Base-by-base conservation (phyloP, 306 rosid genomes). In the Quercus mongolica region DNA sequence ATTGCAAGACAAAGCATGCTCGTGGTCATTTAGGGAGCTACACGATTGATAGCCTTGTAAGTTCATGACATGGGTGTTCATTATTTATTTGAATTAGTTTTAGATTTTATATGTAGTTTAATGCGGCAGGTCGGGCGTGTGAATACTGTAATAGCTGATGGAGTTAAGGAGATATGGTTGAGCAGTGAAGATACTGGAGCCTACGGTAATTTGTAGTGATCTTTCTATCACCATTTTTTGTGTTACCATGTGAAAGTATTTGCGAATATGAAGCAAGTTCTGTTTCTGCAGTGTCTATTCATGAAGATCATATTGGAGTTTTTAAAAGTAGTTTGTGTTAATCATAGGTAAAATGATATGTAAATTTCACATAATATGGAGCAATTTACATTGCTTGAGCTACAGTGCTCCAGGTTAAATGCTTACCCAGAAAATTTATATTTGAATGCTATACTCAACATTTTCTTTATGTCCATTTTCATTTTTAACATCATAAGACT, bases 171-270 rank as follows among this genome's bases (percentile, higher is more conserved):
- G 86, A 90, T 95, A 71, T 95, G 98, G 99, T 86, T 95, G 82
- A 95, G 99, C 83, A 95, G 98, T 91, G 99, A 95, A 89, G 99
- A 95, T 81, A 95, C 99, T 44, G 99, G 99, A 79, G 99, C 99
- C 58, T 95, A 93, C 80, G 99, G 99, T 94, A 90, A 80, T 46
- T 81, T 80, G 35, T 55, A 49, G 25, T 65, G 56, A 23, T 81
- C 57, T 23, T 79, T 65, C 58, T 51, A 30, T 78, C 57, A 56
- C 35, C 26, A 26, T 56, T 19, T 49, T 49, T 78, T 68, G 68
- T 31, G 46, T 76, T 56, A 46, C 70, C 69, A 30, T 51, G 62
- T 74, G 69, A 69, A 76, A 74, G 59, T 58, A 54, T 56, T 75
- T 87, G 56, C 31, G 35, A 1, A 7, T 68, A 68, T 11, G 56